A percentile compares a stretch with the other conserved stretches of the same genome.
These are phyloP conservation scores for Rhipidocladum racemiflorum DNA, from an alignment of 176 grass and related monocot species.

Conservation along the genomic window DNA sequence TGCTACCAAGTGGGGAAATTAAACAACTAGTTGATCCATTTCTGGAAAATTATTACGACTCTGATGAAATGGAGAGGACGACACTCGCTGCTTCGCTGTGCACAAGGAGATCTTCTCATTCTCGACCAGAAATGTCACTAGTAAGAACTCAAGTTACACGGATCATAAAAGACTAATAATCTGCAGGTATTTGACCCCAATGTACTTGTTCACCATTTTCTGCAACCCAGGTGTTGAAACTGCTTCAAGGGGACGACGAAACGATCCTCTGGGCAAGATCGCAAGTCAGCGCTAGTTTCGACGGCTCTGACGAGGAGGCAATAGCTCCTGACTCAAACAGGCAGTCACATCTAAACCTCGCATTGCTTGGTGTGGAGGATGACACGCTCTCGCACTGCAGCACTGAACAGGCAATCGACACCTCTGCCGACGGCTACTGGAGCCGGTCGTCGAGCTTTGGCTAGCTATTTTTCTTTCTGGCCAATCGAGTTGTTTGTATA, in stretches of 20 bases:
- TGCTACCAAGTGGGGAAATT: slow-evolving; percentile 63
- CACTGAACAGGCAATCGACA: slow-evolving; percentile 64
- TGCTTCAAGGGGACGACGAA: slow-evolving; percentile 69
- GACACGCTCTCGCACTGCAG: slow-evolving; percentile 72
- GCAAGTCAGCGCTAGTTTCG: slow-evolving; percentile 34
- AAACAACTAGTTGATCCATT: slow-evolving; percentile 64
- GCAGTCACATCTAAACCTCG: slow-evolving; percentile 75
- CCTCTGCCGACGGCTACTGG: slow-evolving; percentile 81
- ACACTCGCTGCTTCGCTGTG: slow-evolving; percentile 64
- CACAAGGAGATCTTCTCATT: slow-evolving; percentile 54
- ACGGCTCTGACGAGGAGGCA: slow-evolving; percentile 55
- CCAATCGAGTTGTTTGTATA: slow-evolving; percentile 29
- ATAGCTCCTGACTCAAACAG: slow-evolving; percentile 45
- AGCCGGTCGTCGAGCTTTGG: slow-evolving; percentile 80
- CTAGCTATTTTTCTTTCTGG: slow-evolving; percentile 15
- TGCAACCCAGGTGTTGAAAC: slow-evolving; percentile 51
- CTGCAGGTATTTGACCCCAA: neutral
- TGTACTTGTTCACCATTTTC: neutral
- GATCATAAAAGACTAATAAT: neutral
- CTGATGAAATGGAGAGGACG: slow-evolving; percentile 74
- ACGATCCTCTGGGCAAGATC: slow-evolving; percentile 50
- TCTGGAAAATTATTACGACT: slow-evolving; percentile 56
- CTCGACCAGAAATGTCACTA: slow-evolving; percentile 57
- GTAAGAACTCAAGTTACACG: slow-evolving; percentile 49
- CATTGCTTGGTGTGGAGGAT: slow-evolving; percentile 78